Conservation (phyloP, 768 basidiomycete genomes). For the Rubroboletus pulcherrimus region DNA sequence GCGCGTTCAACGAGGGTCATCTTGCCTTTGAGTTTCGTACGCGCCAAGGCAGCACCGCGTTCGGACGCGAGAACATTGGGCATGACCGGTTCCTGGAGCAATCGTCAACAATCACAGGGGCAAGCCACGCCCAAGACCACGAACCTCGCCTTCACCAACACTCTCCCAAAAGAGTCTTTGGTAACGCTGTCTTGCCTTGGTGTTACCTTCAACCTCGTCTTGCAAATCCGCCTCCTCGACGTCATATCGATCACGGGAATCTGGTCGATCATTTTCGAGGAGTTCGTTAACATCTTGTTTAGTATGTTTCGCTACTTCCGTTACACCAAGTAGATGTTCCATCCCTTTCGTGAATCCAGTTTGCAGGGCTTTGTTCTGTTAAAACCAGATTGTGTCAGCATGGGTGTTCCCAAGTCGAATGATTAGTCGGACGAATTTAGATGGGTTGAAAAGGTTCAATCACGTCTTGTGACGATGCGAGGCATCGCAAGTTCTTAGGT, state of each 20-base stretch:
- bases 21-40: conserved; percentile 37
- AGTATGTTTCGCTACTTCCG: conserved; percentile 17
- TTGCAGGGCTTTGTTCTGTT: conserved; percentile 64
- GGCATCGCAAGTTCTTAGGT: conserved; percentile 54
- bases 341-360: conserved; percentile 78
- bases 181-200: conserved; percentile 58
- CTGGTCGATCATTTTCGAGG: conserved; percentile 4
- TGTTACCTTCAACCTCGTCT: conserved; percentile 52
- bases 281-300: conserved; percentile 1
- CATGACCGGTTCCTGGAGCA: conserved; percentile 56
- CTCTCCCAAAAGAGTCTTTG: conserved; percentile 79
- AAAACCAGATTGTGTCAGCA: conserved; percentile 1
- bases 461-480: conserved; percentile 57
- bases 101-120: not conserved
- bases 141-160: conserved; percentile 64
- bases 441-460: conserved; percentile 73
- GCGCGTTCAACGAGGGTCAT: conserved; percentile 36
- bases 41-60: conserved; percentile 37
- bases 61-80: conserved; percentile 52
- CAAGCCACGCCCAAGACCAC: conserved; percentile 14
- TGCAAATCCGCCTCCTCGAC: conserved; percentile 59
- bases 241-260: conserved; percentile 37
- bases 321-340: conserved; percentile 73
- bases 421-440: conserved; percentile 37
- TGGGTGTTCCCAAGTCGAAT: not conserved